Evolutionary conservation across 2,329 filamentous ascomycete species (phyloP), one percentile per base, ranked within the genome.

Genomic region (Biscogniauxia marginata): DNA sequence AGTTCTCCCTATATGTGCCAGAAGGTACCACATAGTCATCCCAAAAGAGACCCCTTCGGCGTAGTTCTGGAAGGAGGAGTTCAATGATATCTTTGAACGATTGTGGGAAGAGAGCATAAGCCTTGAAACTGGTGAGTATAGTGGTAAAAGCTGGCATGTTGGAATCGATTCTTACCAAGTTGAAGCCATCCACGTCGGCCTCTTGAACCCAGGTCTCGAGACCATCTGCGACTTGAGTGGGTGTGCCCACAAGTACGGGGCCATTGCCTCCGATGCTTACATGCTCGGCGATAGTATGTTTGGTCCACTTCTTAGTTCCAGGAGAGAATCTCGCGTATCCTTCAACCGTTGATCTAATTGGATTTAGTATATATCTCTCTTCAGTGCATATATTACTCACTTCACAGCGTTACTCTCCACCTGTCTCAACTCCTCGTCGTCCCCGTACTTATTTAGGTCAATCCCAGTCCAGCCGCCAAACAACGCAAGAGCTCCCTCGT

Each of bases 391-490:
- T 48, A 18, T 39, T 18, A 30, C 65, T 60, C 69, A 75, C 78
- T 75, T 63, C 57, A 76, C 65, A 50, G 76, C 67, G 52, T 75
- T 72, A 59, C 73, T 73, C 66, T 77, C 67, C 43, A 73, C 75
- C 50, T 74, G 63, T 23, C 73, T 65, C 54, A 75, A 61, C 58
- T 75, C 73, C 59, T 75, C 71, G 3, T 75, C 71, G 18, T 74
- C 73, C 1, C 71, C 73, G 52, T 74, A 75, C 61, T 71, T 61
- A 53, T 59, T 63, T 13, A 81, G 62, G 52, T 81, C 77, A 21
- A 81, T 79, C 2, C 79, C 88, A 0, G 88, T 90, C 87, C 88
- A 91, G 1, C 88, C 88, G 19, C 87, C 86, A 63, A 91, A 91
- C 18, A 91, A 71, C 1, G 87, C 85, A 55, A 90, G 67, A 0